Base-by-base conservation (phyloP, 805 yeast species). In the Nadsonia fulvescens region DNA sequence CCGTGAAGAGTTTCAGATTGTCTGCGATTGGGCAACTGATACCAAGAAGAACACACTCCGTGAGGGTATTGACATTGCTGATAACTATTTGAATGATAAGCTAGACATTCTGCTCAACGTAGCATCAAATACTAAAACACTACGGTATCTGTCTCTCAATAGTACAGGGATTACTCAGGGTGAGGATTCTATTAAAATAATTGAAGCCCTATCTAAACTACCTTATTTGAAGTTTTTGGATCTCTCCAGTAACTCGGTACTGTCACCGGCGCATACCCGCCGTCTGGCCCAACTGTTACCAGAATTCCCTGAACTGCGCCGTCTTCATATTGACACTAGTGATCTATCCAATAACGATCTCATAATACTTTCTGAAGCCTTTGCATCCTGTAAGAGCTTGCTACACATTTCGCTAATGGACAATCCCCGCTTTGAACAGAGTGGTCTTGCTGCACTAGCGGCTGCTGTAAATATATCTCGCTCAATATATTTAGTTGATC, bases 11-110 rank as follows among this genome's bases (percentile, higher is more conserved):
- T 46, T 73, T 17, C 56, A 56, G 32, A 48, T 63, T 12, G 32
- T 78, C 13, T 58, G 66, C 5, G 49, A 63, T 24, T 79, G 86
- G 82, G 46, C 75, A 29, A 40, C 53, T 26, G n/a, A 23, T 6
- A 23, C 24, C 8, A 46, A 38, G 12, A 45, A 45, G 33, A 47
- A 48, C 46, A 40, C 52, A 38, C 52, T 42, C 14, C 61, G 70
- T 4, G 44, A 68, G 35, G 94, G 94, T 3, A 47, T 83, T 5
- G 94, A 82, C 53, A 40, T 83, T 12, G 91, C 92, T 3, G 83
- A 73, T 42, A 83, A 83, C 44, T 83, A 78, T 43, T 49, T 46
- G 30, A 43, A 44, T 32, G 48, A 40, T 4, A 35, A 33, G 26
- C 32, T 38, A 32, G 36, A 30, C 5, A 28, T 36, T 2, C 31